Conservation (phyloP, 2,329 filamentous ascomycete genomes). For the Berkeleyomyces basicola region DNA sequence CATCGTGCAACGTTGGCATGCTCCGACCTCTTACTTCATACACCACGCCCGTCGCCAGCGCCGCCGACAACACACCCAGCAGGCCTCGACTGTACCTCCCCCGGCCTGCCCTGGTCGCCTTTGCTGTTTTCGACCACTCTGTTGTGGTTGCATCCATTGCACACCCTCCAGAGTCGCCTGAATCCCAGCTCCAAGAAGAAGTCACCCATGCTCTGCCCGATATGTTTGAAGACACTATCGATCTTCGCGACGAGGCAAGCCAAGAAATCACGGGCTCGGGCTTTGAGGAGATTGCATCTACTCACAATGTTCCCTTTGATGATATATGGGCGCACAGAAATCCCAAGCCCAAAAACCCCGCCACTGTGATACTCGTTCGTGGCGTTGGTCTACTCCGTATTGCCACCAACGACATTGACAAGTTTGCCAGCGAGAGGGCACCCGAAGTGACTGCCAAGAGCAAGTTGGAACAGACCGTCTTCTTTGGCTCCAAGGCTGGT, state of each 20-base stretch:
- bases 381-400: conserved; percentile 46
- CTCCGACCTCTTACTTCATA: conserved; percentile 53
- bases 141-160: conserved; percentile 62
- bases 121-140: conserved; percentile 63
- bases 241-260: conserved; percentile 50
- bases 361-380: conserved; percentile 44
- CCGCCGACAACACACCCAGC: conserved; percentile 22
- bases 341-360: conserved; percentile 42
- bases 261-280: conserved; percentile 49
- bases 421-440: conserved; percentile 39
- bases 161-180: conserved; percentile 50
- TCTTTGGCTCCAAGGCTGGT: conserved; percentile 66
- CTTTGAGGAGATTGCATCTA: conserved; percentile 33
- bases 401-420: conserved; percentile 40
- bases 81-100: conserved; percentile 61
- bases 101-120: conserved; percentile 62
- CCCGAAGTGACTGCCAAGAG: conserved; percentile 62
- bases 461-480: conserved; percentile 88
- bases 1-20: conserved; percentile 40
- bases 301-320: conserved; percentile 23
- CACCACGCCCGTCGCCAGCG: conserved; percentile 31
- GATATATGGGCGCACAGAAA: conserved; percentile 34
- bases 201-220: conserved; percentile 40
- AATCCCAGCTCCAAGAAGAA: conserved; percentile 56
- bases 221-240: conserved; percentile 73